These are phyloP conservation scores for Aspergillus clavatus DNA, from an alignment of 2,329 filamentous ascomycete species.

Conservation along the genomic window DNA sequence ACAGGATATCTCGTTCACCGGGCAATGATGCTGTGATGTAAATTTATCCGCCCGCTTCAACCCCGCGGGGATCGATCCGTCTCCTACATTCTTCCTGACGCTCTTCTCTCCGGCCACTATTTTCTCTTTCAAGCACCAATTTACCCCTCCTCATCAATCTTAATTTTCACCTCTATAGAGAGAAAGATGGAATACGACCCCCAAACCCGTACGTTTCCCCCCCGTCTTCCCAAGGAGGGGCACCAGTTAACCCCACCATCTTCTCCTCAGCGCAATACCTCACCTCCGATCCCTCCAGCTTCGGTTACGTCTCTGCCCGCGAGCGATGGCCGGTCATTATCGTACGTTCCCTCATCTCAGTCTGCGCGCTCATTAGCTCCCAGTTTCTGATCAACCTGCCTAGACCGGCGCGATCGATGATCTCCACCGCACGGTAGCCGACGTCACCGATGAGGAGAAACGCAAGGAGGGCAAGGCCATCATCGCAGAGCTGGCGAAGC, in stretches of 20 bases:
- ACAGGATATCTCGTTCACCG: background rate
- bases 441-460: slow-evolving; percentile 54
- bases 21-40: too few relatives aligned
- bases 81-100: too few relatives aligned
- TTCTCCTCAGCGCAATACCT: slow-evolving; percentile 60
- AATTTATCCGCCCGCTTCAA: background rate
- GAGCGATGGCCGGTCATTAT: slow-evolving; percentile 93
- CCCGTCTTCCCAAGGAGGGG: slow-evolving; percentile 5
- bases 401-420: slow-evolving; percentile 93
- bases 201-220: slow-evolving; percentile 58
- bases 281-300: slow-evolving; percentile 79
- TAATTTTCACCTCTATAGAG: too few relatives aligned
- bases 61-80: background rate
- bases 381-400: slow-evolving; percentile 1
- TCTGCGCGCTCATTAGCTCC: slow-evolving; percentile 4
- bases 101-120: too few relatives aligned
- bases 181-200: slow-evolving; percentile 66
- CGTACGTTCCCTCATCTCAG: slow-evolving; percentile 48
- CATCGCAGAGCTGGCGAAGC: slow-evolving; percentile 67
- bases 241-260: slow-evolving; percentile 16
- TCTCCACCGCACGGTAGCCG: slow-evolving; percentile 61
- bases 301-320: slow-evolving; percentile 77
- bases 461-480: slow-evolving; percentile 80
- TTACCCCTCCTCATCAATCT: too few relatives aligned
- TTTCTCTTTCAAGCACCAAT: too few relatives aligned